A percentile compares a stretch with the other conserved stretches of the same genome.
These are phyloP conservation scores for Fraxinus americana DNA, from an alignment of 257 asterid genomes.

Conservation along the genomic window DNA sequence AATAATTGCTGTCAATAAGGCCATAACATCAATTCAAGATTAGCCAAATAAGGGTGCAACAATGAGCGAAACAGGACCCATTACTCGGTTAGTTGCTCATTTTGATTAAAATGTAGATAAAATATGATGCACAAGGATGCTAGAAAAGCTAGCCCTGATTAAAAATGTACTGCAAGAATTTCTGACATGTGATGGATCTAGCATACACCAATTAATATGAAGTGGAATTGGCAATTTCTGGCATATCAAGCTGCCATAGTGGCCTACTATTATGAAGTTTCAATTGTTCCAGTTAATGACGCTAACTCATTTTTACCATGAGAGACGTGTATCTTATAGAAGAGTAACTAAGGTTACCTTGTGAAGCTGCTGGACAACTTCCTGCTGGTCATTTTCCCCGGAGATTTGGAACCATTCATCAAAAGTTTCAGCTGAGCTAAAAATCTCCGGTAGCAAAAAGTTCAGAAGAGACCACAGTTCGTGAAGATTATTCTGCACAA, in stretches of 20 bases:
- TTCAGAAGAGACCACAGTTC: constrained; percentile 98
- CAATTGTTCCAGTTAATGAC: background rate
- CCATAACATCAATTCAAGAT: background rate
- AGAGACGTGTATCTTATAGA: background rate
- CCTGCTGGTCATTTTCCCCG: constrained; percentile 97
- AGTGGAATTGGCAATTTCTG: background rate
- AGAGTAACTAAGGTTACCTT: constrained; percentile 54
- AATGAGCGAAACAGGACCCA: background rate
- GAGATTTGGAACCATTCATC: constrained; percentile 99
- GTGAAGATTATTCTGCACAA: constrained; percentile 94
- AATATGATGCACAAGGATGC: too few species aligned
- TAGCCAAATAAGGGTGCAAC: background rate
- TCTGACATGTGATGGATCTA: background rate
- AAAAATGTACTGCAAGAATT: too few species aligned
- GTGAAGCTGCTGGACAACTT: constrained; percentile 99
- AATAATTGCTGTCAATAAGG: constrained; percentile 11
- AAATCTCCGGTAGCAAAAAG: constrained; percentile 96
- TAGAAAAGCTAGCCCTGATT: too few species aligned
- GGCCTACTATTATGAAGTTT: background rate
- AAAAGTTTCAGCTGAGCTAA: constrained; percentile 97
- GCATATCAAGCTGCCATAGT: background rate
- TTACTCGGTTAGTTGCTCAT: background rate
- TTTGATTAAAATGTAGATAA: too few species aligned
- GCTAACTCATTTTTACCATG: background rate
- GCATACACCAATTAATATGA: background rate